These are phyloP conservation scores for Harringtonia lauricola DNA, from an alignment of 2,329 filamentous ascomycete genomes.

Conservation along the genomic window DNA sequence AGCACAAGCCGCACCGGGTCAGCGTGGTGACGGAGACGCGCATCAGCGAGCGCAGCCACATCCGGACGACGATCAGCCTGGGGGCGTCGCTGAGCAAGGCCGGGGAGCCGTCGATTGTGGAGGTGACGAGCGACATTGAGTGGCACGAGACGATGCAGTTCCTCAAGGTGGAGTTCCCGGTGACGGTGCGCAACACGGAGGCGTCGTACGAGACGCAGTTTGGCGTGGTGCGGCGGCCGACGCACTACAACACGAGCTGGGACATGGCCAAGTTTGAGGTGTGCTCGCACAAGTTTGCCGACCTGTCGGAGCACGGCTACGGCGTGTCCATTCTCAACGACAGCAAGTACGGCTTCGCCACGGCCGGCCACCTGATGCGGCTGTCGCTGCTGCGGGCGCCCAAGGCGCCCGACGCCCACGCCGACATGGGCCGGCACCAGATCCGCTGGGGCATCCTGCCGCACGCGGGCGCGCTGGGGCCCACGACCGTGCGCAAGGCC, in stretches of 20 bases:
- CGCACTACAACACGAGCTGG: constrained; percentile 93
- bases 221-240: constrained; percentile 77
- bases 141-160: constrained; percentile 98
- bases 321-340: constrained; percentile 61
- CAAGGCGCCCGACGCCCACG: constrained; percentile 58
- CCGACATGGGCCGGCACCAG: constrained; percentile 56
- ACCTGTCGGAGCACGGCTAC: constrained; percentile 58
- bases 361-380: constrained; percentile 55
- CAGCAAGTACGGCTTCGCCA: constrained; percentile 60
- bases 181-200: constrained; percentile 81
- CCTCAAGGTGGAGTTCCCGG: constrained; percentile 96
- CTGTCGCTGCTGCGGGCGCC: constrained; percentile 52
- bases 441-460: constrained; percentile 59
- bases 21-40: constrained; percentile 75
- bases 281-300: constrained; percentile 64
- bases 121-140: constrained; percentile 78
- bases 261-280: constrained; percentile 77
- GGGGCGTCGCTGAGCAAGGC: constrained; percentile 46
- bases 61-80: constrained; percentile 78
- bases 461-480: constrained; percentile 43
- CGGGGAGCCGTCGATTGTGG: constrained; percentile 57
- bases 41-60: constrained; percentile 77
- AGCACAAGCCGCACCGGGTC: constrained; percentile 62
- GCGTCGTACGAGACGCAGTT: constrained; percentile 94
- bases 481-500: constrained; percentile 48